Evolutionary conservation across 1,284 basidiomycete species (phyloP), one percentile per base, ranked within the genome.

Genomic region (Boletus sp.): DNA sequence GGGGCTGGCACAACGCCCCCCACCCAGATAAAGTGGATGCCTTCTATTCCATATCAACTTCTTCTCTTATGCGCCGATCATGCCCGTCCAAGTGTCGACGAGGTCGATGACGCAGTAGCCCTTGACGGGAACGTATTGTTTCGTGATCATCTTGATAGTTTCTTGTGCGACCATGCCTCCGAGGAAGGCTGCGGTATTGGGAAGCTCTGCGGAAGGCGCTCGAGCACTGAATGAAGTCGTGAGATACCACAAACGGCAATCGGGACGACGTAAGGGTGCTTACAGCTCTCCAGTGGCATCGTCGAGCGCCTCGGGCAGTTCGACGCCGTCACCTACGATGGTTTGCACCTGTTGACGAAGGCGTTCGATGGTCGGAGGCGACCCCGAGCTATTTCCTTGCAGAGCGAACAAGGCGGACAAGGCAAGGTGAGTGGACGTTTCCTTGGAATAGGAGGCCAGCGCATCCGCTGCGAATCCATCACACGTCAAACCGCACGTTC

Each of bases 161-260:
- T 99, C 97, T 67, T 99, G 97, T n/a, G 94, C 94, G 29, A 96
- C 91, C 20, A 99, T 74, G 1, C 96, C 97, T 16, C 97, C 97
- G 3, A 98, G 76, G 68, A 99, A 86, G 0, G 95, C 95, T 0
- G 97, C 92, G 0, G 90, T 96, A 62, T 94, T 96, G 0, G 96
- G 95, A 1, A 98, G 76, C 65, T 96, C 93, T 1, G 92, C 86
- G 3, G 85, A 89, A 2, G 92, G 94, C 2, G 94, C 84, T 18
- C 96, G 88, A 6, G 80, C 85, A 55, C 91, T 92, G 64, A 43
- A 33, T 46, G 27, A 37, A 42, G 37, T 27, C 22, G 57, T 57
- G 20, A 69, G 56, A 39, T 44, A 24, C 16, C 11, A 22, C 18
- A 2, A 15, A 9, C 11, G 13, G 24, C 4, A 24, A 24, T 24